Evolutionary conservation across 2,329 filamentous ascomycete genomes (phyloP).

Genomic region (Zarea fungicola): DNA sequence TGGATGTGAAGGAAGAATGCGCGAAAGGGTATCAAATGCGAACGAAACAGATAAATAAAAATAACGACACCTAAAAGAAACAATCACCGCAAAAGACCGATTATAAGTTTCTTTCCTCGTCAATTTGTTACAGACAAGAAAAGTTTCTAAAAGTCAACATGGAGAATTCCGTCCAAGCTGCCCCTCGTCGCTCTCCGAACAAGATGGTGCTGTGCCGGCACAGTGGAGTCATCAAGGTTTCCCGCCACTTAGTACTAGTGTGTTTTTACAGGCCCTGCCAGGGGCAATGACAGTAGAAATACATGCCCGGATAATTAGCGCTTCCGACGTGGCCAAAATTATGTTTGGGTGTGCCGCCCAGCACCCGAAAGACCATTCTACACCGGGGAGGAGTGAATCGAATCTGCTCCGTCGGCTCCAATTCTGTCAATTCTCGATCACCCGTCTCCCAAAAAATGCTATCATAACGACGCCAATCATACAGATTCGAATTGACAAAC

Average conservation of each 20-base stretch:
- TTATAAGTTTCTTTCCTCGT: not conserved
- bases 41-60: not conserved
- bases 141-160: too few species aligned
- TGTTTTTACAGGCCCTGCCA: not conserved
- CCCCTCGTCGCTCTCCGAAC: not conserved
- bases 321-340: slow-evolving; percentile 12
- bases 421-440: not conserved
- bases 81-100: not conserved
- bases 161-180: not conserved
- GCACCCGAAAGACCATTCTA: not conserved
- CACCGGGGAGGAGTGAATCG: not conserved
- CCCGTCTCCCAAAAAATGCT: not conserved
- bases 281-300: not conserved
- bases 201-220: not conserved
- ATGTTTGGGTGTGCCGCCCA: not conserved
- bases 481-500: not conserved
- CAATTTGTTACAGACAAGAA: not conserved
- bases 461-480: not conserved
- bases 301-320: slow-evolving; percentile 11
- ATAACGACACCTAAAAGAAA: not conserved
- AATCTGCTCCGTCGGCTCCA: not conserved
- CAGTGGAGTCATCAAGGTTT: not conserved
- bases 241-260: not conserved
- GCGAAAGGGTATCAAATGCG: slow-evolving; percentile 5
- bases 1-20: not conserved